Conservation (phyloP, 2,329 filamentous ascomycete species). For the Tolypocladium cylindrosporum region DNA sequence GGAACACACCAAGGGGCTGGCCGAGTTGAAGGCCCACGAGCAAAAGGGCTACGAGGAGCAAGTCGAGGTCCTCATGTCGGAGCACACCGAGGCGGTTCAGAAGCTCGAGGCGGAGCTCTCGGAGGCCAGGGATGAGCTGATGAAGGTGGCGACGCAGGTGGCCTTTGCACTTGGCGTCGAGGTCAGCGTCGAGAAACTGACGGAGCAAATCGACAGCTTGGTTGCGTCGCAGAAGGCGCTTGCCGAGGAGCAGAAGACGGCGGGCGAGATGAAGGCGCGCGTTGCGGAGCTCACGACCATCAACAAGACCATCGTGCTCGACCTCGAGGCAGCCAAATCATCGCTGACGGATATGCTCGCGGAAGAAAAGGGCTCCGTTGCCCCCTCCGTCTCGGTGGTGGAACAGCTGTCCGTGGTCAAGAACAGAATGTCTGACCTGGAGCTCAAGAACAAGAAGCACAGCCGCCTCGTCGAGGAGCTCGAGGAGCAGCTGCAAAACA, state of each 20-base stretch:
- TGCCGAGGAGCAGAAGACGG: conserved; percentile 46
- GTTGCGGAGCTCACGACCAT: conserved; percentile 45
- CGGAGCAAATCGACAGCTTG: conserved; percentile 49
- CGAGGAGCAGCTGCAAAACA: conserved; percentile 89
- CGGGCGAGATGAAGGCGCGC: conserved; percentile 44
- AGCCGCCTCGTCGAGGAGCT: conserved; percentile 87
- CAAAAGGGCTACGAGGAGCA: conserved; percentile 48
- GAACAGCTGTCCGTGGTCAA: conserved; percentile 54
- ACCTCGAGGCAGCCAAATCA: conserved; percentile 51
- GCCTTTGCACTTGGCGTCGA: conserved; percentile 50
- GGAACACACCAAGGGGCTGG: conserved; percentile 39
- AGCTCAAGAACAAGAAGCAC: conserved; percentile 76
- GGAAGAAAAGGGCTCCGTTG: conserved; percentile 32
- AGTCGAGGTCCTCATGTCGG: conserved; percentile 46
- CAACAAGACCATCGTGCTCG: conserved; percentile 48
- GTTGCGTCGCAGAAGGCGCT: conserved; percentile 51
- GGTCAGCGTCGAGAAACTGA: conserved; percentile 58
- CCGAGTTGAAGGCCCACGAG: conserved; percentile 36
- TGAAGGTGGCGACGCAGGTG: conserved; percentile 54
- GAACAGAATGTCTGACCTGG: conserved; percentile 53
- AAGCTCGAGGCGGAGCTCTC: conserved; percentile 52
- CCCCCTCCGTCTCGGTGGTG: conserved; percentile 32
- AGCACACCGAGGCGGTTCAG: conserved; percentile 47
- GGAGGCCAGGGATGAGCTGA: conserved; percentile 56
- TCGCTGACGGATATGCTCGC: conserved; percentile 43